Evolutionary conservation across 129 eudicot genomes (phyloP).

Genomic region (Ambrosia artemisiifolia): DNA sequence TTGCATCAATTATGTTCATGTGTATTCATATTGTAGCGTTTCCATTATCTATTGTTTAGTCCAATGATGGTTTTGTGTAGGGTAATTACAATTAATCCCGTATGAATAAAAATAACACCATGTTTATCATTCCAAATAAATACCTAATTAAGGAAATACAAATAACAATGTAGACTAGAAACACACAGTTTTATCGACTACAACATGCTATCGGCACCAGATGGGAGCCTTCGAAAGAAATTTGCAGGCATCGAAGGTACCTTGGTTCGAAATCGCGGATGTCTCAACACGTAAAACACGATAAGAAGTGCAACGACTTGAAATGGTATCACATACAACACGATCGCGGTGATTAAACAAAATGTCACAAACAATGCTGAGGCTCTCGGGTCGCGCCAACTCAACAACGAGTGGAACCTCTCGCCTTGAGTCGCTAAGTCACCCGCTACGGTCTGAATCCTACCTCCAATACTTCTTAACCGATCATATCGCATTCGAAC

Average conservation of each 20-base stretch:
- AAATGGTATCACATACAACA: constrained; percentile 71
- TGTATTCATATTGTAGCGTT: too few species aligned
- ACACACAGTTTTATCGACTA: constrained; percentile 15
- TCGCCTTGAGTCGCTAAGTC: constrained; percentile 88
- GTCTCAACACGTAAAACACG: constrained; percentile 68
- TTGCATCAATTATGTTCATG: too few species aligned
- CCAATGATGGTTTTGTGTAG: too few species aligned
- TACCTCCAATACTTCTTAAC: constrained; percentile 76
- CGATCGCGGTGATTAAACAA: constrained; percentile 62
- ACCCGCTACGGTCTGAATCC: constrained; percentile 76
- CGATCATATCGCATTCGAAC: constrained; percentile 88
- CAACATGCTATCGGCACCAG: constrained; percentile 75
- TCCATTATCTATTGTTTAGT: too few species aligned
- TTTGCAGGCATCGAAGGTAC: constrained; percentile 59
- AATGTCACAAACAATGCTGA: constrained; percentile 69
- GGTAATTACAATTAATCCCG: too few species aligned
- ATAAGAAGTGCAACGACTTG: constrained; percentile 51
- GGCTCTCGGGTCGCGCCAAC: constrained; percentile 88
- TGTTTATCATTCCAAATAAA: neutral
- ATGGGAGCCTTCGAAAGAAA: constrained; percentile 81
- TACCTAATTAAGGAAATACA: neutral
- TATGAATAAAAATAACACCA: neutral
- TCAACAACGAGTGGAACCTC: constrained; percentile 60
- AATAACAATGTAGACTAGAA: neutral
- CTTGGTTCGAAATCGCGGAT: constrained; percentile 75